Base-by-base conservation (phyloP, 1,284 basidiomycete genomes). In the Bjerkandera adusta region DNA sequence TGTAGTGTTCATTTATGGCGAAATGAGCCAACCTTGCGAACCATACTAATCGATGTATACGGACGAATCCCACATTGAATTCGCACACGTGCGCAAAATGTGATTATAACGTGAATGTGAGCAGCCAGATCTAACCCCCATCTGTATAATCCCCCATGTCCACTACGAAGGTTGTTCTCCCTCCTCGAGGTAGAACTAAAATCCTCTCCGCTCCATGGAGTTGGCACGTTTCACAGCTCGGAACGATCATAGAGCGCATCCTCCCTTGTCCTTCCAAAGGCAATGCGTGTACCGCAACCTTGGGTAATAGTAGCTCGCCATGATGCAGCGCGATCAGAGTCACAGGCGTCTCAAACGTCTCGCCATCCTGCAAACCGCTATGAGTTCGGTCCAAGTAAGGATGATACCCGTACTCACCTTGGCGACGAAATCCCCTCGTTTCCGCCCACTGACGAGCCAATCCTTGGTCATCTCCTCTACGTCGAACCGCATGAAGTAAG, bases 371-470 rank as follows among this genome's bases (percentile, higher is more conserved):
- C 4, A 27, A 22, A 12, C 27, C n/a, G 12, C 29, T 25, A 48
- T 37, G 45, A 36, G 44, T 56, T 45, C 45, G 27, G 20, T 30
- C 50, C n/a, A n/a, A 27, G 26, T 36, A 35, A 20, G 36, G 33
- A 29, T 41, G 11, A 13, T 20, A 35, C 8, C 36, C 49, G 16
- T 39, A 53, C 73, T 49, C 56, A 86, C 88, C 65, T 68, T 75
- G 8, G 85, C 88, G 21, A 73, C 53, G 55, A 90, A 91, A 55
- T 89, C 84, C 1, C 89, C 91, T 40, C 82, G 76, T 63, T 89
- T 90, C 34, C 76, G 74, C 8, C 91, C 90, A 52, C 86, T 88
- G 11, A 93, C 77, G 2, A 92, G 70, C 90, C 90, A 93, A 54
- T 91, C 89, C 39, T 76, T 77, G 11, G 81, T 73, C 64, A 80